These are phyloP conservation scores for Peterozyma xylosa DNA, from an alignment of 805 yeast species.

Conservation along the genomic window DNA sequence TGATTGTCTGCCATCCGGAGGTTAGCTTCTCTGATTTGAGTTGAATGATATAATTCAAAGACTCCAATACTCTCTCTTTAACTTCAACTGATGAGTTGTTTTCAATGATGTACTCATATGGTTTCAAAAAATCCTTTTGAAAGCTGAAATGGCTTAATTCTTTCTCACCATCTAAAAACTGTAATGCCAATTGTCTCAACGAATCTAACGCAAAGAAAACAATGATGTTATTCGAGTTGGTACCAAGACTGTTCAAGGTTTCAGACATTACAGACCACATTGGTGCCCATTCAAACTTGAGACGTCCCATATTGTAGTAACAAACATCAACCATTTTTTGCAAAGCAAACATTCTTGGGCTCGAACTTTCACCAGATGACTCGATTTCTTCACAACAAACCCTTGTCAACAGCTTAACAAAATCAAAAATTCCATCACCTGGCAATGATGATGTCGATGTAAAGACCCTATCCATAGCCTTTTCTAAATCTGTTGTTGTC, in stretches of 20 bases:
- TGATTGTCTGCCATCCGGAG: conserved; percentile 93
- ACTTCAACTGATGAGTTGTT: conserved; percentile 65
- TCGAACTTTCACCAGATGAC: conserved; percentile 70
- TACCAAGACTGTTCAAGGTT: conserved; percentile 79
- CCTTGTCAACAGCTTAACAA: conserved; percentile 79
- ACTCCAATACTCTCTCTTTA: conserved; percentile 84
- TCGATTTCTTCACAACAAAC: conserved; percentile 90
- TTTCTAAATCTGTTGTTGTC: conserved; percentile 62
- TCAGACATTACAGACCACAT: conserved; percentile 92
- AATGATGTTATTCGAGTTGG: conserved; percentile 67
- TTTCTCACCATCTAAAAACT: conserved; percentile 79
- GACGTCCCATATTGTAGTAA: conserved; percentile 94
- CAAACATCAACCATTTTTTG: conserved; percentile 97
- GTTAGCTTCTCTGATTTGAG: conserved; percentile 67
- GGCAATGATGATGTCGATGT: conserved; percentile 71
- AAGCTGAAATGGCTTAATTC: conserved; percentile 94
- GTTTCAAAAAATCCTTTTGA: conserved; percentile 88
- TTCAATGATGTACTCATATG: conserved; percentile 73
- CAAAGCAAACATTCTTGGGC: conserved; percentile 86
- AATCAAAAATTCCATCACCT: conserved; percentile 80
- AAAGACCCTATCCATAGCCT: conserved; percentile 80
- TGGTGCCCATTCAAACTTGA: conserved; percentile 93
- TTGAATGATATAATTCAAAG: conserved; percentile 77
- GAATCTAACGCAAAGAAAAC: conserved; percentile 92
- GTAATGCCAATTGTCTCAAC: conserved; percentile 82